phyloP scores from a whole-genome alignment of 768 basidiomycete genomes.

The Clavaria fumosa region DNA sequence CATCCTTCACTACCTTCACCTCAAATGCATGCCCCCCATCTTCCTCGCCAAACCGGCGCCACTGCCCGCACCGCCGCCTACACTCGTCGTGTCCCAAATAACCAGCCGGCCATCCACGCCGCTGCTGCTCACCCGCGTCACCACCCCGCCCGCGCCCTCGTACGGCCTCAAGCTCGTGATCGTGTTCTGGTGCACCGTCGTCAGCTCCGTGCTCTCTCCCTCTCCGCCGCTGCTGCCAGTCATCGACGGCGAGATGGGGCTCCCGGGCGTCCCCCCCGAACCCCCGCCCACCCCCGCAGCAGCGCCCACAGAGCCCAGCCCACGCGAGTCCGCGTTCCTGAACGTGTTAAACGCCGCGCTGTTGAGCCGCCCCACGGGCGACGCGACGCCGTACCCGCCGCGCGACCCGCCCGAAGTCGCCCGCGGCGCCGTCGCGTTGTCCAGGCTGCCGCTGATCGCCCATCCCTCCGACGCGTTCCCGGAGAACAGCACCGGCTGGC shows the following conservation, averaged over 20 bases:
- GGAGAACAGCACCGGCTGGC: constrained; percentile 80
- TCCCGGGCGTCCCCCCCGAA: too few species aligned
- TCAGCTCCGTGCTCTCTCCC: constrained; percentile 51
- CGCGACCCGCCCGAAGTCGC: constrained; percentile 25
- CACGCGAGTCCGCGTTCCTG: constrained; percentile 79
- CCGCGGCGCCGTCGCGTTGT: constrained; percentile 49
- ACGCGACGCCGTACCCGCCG: constrained; percentile 30
- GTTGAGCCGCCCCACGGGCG: constrained; percentile 62
- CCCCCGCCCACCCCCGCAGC: not conserved
- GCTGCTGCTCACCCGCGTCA: constrained; percentile 72
- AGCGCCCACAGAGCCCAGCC: constrained; percentile 9
- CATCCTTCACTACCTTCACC: constrained; percentile 11
- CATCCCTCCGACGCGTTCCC: constrained; percentile 68
- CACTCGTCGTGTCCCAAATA: constrained; percentile 68
- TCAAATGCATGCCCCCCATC: constrained; percentile 34
- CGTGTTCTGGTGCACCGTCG: constrained; percentile 95
- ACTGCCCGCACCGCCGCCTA: constrained; percentile 25
- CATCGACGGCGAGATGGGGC: too few species aligned
- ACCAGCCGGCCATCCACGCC: constrained; percentile 91
- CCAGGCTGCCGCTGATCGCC: constrained; percentile 67
- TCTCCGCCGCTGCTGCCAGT: constrained; percentile 8
- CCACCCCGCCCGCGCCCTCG: constrained; percentile 37
- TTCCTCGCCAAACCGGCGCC: constrained; percentile 26
- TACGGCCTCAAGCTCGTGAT: constrained; percentile 85
- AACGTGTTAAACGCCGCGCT: constrained; percentile 91